phyloP scores from a whole-genome alignment of 164 flowering plant genomes.

The Taxillus chinensis region DNA sequence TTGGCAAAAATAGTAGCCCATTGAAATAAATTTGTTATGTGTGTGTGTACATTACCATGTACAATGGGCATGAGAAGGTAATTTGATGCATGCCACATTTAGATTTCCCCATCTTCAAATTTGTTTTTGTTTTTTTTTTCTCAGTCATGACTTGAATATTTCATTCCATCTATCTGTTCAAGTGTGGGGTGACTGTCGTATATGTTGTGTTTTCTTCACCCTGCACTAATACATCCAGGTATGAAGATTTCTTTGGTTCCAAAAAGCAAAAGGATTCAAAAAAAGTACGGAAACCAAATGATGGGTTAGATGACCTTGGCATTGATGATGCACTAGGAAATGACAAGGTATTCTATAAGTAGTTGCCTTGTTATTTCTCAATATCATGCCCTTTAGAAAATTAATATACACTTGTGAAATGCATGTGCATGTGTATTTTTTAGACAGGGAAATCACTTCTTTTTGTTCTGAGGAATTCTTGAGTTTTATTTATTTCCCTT shows the following conservation, averaged over 20 bases:
- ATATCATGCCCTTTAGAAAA: neutral
- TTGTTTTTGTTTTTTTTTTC: no score
- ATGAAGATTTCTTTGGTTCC: constrained; percentile 66
- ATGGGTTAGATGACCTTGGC: constrained; percentile 28
- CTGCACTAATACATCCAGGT: constrained; percentile 26
- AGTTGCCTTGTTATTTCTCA: constrained; percentile 13
- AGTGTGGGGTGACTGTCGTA: no score
- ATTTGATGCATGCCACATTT: neutral
- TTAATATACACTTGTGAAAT: neutral
- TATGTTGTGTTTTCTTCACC: no score
- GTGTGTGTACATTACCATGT: neutral
- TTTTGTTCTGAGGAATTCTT: no score
- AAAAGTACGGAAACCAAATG: constrained; percentile 19
- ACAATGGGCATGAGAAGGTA: neutral
- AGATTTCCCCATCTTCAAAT: neutral
- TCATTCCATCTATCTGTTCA: no score
- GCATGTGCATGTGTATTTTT: neutral
- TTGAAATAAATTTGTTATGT: no score
- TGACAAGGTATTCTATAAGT: constrained; percentile 12
- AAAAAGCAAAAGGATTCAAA: constrained; percentile 32
- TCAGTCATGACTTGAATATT: no score
- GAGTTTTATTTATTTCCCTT: neutral
- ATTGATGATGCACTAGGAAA: constrained; percentile 27
- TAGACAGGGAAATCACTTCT: no score
- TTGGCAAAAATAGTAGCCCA: no score